Conservation (phyloP, 495 filamentous ascomycete species). For the Podospora didyma region DNA sequence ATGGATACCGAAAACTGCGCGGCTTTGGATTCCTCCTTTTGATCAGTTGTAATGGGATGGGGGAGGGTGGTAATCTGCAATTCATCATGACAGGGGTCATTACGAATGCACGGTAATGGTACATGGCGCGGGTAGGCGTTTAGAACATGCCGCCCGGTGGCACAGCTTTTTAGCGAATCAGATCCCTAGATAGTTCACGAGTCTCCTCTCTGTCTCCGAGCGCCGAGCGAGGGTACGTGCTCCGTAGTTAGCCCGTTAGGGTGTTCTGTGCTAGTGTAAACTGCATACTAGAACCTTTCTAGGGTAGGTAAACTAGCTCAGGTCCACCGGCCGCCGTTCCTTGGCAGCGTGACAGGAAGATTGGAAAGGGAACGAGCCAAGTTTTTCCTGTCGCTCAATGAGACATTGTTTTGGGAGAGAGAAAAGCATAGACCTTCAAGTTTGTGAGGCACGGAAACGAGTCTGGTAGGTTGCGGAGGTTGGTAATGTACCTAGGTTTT, state of each 20-base stretch:
- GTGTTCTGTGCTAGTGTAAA: no score
- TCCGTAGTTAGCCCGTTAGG: no score
- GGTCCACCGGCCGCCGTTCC: neutral
- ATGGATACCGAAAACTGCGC: constrained; percentile 12
- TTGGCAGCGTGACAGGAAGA: neutral
- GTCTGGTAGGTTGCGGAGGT: no score
- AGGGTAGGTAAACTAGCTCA: no score
- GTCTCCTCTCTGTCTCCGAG: no score
- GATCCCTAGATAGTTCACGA: neutral
- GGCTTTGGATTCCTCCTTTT: constrained; percentile 2
- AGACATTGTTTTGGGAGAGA: neutral
- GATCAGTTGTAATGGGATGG: constrained; percentile 2
- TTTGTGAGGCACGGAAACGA: neutral
- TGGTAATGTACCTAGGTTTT: no score
- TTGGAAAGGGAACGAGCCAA: neutral
- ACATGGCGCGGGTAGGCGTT: constrained; percentile 11
- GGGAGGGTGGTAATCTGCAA: constrained; percentile 18
- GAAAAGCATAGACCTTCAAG: neutral
- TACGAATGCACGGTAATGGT: constrained; percentile 5
- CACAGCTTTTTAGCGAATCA: constrained; percentile 10
- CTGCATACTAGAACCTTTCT: no score
- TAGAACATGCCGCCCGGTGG: constrained; percentile 14
- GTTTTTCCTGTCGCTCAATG: neutral
- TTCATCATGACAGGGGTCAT: constrained; percentile 15
- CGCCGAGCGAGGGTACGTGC: no score